Percentiles rank a stretch among this genome's conserved stretches.
Evolutionary conservation across 2,329 filamentous ascomycete genomes (phyloP).

Genomic region (Phaeosphaeriaceae sp.): DNA sequence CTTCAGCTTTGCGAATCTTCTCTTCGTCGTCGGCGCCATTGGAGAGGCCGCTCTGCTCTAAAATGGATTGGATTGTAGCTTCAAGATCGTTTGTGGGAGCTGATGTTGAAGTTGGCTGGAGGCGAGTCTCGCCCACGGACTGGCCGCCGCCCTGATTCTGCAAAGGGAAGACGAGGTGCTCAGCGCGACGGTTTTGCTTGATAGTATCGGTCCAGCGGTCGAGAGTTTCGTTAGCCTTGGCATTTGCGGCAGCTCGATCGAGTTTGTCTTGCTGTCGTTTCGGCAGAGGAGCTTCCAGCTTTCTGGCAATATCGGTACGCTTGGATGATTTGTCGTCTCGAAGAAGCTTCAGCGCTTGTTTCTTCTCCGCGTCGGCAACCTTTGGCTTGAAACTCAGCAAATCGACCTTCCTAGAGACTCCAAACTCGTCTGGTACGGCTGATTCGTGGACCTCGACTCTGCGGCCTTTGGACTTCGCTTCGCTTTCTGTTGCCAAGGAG

Average conservation of each 20-base stretch:
- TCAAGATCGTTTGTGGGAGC: slow-evolving; percentile 82
- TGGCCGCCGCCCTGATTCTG: slow-evolving; percentile 71
- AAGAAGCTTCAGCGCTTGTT: slow-evolving; percentile 79
- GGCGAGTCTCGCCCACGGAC: slow-evolving; percentile 65
- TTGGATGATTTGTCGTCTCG: slow-evolving; percentile 67
- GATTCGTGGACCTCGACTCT: slow-evolving; percentile 62
- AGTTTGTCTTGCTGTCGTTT: slow-evolving; percentile 86
- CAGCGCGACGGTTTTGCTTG: slow-evolving; percentile 88
- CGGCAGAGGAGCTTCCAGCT: slow-evolving; percentile 81
- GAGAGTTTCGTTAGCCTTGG: slow-evolving; percentile 89
- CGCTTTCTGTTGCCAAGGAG: slow-evolving; percentile 60
- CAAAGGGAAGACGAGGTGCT: slow-evolving; percentile 88
- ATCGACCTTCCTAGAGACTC: slow-evolving; percentile 70
- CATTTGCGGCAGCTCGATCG: slow-evolving; percentile 81
- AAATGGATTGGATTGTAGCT: slow-evolving; percentile 82
- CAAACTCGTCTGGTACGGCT: slow-evolving; percentile 66
- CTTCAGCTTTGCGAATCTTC: slow-evolving; percentile 71
- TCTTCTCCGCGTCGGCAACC: slow-evolving; percentile 75
- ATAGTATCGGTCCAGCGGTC: slow-evolving; percentile 94
- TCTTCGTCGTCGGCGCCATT: slow-evolving; percentile 67
- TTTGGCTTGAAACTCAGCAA: slow-evolving; percentile 77
- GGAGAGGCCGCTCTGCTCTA: slow-evolving; percentile 83
- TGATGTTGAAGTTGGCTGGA: slow-evolving; percentile 63
- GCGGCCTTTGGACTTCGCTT: slow-evolving; percentile 40
- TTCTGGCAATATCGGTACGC: slow-evolving; percentile 64